Evolutionary conservation across 805 yeast genomes (phyloP).

Genomic region (Vanderwaltozyma tropicalis): DNA sequence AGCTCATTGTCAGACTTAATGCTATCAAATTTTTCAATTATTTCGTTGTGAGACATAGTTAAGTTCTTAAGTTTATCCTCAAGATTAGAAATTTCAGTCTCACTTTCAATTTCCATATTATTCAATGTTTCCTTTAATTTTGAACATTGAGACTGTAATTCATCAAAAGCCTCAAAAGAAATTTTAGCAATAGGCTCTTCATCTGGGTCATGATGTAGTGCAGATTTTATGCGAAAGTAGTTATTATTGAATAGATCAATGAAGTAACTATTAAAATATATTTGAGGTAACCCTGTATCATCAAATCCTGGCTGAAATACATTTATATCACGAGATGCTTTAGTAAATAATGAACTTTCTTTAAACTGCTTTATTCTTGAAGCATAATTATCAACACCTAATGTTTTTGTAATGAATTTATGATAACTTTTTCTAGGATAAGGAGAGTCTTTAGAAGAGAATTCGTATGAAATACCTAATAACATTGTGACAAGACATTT

Average conservation of each 20-base stretch:
- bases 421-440: constrained; percentile 50
- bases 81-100: constrained; percentile 14
- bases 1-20: constrained; percentile 14
- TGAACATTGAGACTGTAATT: constrained; percentile 31
- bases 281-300: constrained; percentile 78
- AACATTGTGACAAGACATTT: constrained; percentile 66
- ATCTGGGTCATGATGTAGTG: constrained; percentile 65
- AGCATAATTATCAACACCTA: constrained; percentile 74
- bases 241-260: constrained; percentile 61
- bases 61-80: constrained; percentile 8
- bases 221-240: constrained; percentile 52
- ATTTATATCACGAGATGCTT: constrained; percentile 40
- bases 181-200: constrained; percentile 59
- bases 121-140: constrained; percentile 25
- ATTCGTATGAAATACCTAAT: constrained; percentile 74
- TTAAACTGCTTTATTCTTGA: constrained; percentile 65
- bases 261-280: constrained; percentile 59
- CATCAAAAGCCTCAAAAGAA: constrained; percentile 43
- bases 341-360: constrained; percentile 44
- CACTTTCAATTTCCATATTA: constrained; percentile 24
- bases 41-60: constrained; percentile 5
- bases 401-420: constrained; percentile 50
- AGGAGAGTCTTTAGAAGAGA: constrained; percentile 51
- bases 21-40: constrained; percentile 6
- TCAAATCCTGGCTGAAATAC: constrained; percentile 48